Percentiles rank a stretch among this genome's conserved stretches.
Evolutionary conservation across 1,284 basidiomycete species (phyloP).

Genomic region (Rhizopogon parksii): DNA sequence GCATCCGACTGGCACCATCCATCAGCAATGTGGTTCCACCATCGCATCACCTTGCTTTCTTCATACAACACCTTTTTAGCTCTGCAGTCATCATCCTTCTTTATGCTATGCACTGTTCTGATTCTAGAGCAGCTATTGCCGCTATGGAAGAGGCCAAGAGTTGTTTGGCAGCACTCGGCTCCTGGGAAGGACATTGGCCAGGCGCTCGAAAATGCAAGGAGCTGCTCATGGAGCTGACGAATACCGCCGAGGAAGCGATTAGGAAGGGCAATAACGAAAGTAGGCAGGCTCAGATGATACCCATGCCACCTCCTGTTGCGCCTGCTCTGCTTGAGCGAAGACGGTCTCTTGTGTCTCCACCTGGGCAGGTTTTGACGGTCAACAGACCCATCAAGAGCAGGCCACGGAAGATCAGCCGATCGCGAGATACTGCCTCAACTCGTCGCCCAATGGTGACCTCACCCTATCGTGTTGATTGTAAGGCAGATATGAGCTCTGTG

Average conservation of each 20-base stretch:
- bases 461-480: conserved; percentile 64
- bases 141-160: conserved; percentile 81
- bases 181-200: conserved; percentile 85
- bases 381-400: conserved; percentile 49
- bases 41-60: conserved; percentile 85
- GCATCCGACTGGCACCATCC: conserved; percentile 79
- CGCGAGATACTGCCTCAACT: conserved; percentile 51
- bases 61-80: conserved; percentile 87
- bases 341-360: conserved; percentile 30
- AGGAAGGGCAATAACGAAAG: conserved; percentile 30
- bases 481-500: conserved; percentile 21
- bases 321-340: conserved; percentile 39
- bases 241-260: conserved; percentile 63
- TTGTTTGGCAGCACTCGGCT: conserved; percentile 64
- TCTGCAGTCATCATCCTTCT: conserved; percentile 83
- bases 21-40: conserved; percentile 80
- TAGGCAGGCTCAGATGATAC: conserved; percentile 19
- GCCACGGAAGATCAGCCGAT: conserved; percentile 46
- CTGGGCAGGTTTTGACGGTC: conserved; percentile 27
- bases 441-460: conserved; percentile 56
- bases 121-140: conserved; percentile 56
- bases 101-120: conserved; percentile 79
- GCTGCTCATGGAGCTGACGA: conserved; percentile 60
- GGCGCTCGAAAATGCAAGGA: conserved; percentile 83
- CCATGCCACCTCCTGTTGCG: conserved; percentile 28